phyloP scores from a whole-genome alignment of 352 stramenopile species.

The Phytopythium sindhum region DNA sequence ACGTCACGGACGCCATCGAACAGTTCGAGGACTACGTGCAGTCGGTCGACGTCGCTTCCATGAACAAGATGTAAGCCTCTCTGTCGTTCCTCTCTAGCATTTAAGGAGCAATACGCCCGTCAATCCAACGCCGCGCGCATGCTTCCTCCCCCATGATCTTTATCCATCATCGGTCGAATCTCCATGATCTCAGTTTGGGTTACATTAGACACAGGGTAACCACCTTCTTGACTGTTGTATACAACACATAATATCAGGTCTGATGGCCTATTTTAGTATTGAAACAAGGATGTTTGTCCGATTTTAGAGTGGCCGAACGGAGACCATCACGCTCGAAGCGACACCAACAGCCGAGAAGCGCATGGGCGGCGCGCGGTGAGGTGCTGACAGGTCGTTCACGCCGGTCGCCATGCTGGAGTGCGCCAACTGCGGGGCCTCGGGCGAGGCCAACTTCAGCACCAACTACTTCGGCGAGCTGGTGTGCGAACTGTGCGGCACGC shows the following conservation, averaged over 20 bases:
- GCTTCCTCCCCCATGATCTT: not conserved
- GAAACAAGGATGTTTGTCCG: no score
- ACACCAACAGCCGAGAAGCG: no score
- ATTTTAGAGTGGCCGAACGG: no score
- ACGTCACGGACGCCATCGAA: slow-evolving; percentile 82
- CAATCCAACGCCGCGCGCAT: slow-evolving; percentile 4
- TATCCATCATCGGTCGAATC: no score
- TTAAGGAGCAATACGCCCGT: not conserved
- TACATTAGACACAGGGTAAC: no score
- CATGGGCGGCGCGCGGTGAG: no score
- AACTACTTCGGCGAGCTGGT: slow-evolving; percentile 86
- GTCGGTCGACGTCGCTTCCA: slow-evolving; percentile 80
- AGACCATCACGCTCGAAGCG: no score
- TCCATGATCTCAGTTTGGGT: no score
- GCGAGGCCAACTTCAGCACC: slow-evolving; percentile 76
- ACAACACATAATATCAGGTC: no score
- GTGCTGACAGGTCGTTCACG: not conserved
- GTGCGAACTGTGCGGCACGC: slow-evolving; percentile 81
- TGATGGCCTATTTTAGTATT: no score
- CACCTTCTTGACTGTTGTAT: no score
- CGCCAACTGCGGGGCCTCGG: slow-evolving; percentile 67
- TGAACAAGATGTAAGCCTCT: slow-evolving; percentile 81
- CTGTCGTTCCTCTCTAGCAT: not conserved
- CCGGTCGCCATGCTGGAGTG: slow-evolving; percentile 55
- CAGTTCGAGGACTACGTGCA: slow-evolving; percentile 84